Percentiles rank a stretch among this genome's conserved stretches.
phyloP scores from a whole-genome alignment of 192 early-diverging fungal species.

The Linnemannia exigua region DNA sequence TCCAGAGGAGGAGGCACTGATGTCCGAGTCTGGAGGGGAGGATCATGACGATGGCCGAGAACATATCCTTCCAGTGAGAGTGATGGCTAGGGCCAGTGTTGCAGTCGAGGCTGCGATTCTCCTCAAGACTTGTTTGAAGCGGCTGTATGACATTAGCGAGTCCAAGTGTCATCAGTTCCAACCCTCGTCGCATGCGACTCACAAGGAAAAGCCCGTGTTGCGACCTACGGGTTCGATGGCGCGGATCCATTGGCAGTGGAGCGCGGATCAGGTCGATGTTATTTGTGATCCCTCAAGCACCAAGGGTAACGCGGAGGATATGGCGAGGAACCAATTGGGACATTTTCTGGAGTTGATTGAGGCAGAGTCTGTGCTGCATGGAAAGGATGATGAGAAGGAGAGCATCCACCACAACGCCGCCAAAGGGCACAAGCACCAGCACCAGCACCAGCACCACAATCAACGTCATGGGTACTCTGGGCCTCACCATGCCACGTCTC shows the following conservation, averaged over 20 bases:
- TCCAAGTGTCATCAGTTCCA: conserved; percentile 49
- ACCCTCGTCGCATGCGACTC: conserved; percentile 15
- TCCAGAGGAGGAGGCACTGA: neutral
- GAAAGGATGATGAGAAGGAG: neutral
- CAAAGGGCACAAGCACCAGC: neutral
- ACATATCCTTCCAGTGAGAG: neutral
- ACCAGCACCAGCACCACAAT: neutral
- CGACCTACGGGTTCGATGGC: conserved; percentile 13
- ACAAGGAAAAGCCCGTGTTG: conserved; percentile 36
- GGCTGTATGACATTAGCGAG: conserved; percentile 42
- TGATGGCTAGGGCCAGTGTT: conserved; percentile 31
- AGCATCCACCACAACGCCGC: neutral
- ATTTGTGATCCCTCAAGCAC: conserved; percentile 4
- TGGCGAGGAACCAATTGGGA: conserved; percentile 20
- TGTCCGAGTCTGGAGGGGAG: neutral
- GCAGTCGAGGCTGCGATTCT: conserved; percentile 23
- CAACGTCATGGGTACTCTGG: neutral
- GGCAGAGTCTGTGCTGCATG: conserved; percentile 23
- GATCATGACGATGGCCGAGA: conserved; percentile 4
- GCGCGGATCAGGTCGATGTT: neutral
- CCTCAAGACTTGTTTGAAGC: conserved; percentile 41
- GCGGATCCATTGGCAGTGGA: conserved; percentile 30
- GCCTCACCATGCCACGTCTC: neutral
- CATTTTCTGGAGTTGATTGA: conserved; percentile 39
- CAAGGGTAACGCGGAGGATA: neutral